These are phyloP conservation scores for Purshia tridentata DNA, from an alignment of 306 rosid species.

Conservation along the genomic window DNA sequence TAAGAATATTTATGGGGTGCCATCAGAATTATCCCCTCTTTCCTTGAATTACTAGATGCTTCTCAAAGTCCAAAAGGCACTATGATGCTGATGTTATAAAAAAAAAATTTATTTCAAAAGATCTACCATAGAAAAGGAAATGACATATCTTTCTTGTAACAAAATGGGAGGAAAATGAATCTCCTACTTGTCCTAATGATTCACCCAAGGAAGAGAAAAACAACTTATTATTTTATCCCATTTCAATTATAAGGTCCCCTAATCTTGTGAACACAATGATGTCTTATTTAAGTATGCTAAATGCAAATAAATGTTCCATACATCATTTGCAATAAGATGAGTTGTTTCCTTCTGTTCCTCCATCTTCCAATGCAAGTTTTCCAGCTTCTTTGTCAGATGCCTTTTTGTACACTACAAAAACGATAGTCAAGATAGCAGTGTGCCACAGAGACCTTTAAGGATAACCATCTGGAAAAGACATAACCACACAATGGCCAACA, in stretches of 20 bases:
- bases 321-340: slow-evolving; percentile 60
- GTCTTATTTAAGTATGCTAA: background rate
- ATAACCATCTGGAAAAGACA: slow-evolving; percentile 20
- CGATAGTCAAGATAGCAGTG: slow-evolving; percentile 4
- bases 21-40: background rate
- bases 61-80: slow-evolving; percentile 14
- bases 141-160: slow-evolving; percentile 1
- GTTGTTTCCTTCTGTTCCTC: slow-evolving; percentile 61
- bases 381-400: slow-evolving; percentile 66
- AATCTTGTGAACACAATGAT: background rate
- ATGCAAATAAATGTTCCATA: slow-evolving; percentile 30
- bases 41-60: background rate
- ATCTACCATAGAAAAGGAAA: slow-evolving; percentile 7
- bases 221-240: background rate
- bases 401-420: slow-evolving; percentile 58
- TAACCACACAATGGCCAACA: slow-evolving; percentile 8
- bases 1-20: background rate
- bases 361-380: slow-evolving; percentile 61
- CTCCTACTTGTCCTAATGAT: background rate
- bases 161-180: slow-evolving; percentile 7
- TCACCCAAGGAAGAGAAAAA: slow-evolving; percentile 8
- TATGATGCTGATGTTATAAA: slow-evolving; percentile 7
- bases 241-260: background rate
- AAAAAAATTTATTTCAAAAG: slow-evolving; percentile 12
- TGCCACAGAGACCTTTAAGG: slow-evolving; percentile 18